Evolutionary conservation across 1,139 yeast genomes (phyloP), one percentile per base, ranked within the genome.

Genomic region (Waltiozyma sp.): DNA sequence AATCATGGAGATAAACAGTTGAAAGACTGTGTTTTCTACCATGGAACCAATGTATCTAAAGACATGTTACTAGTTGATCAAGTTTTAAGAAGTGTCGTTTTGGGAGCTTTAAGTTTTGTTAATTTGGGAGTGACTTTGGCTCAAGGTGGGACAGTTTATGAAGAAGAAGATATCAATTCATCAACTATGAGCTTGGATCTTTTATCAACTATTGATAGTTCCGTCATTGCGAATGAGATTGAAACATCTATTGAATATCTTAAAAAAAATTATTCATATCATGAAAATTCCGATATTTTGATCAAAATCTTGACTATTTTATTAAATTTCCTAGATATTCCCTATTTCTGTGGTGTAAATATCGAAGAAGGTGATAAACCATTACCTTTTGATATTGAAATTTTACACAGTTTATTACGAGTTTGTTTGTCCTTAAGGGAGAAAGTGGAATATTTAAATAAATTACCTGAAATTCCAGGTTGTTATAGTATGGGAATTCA

Each of bases 141-240:
- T 1, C 64, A 59, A 43, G 63, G 70, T 16, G 80, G 78, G n/a
- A 81, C 78, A 8, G 64, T 83, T 16, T 78, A 77, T 51, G 89
- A 82, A 52, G 91, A 83, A 53, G 93, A 83, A 55, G 93, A 83
- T 59, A 62, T 83, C 41, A 78, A 79, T 44, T 75, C 83, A 2
- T 73, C 81, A 49, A 66, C 69, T 13, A 75, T 81, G 80, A 77
- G 75, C 41, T 45, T 68, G 14, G 62, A 62, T 42, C 51, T 61
- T 41, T 55, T 64, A 3, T 50, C 60, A 2, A 24, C 40, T 3
- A 41, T 53, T 19, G 43, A 35, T 9, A 33, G 52, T 2, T 44
- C 43, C 23, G 51, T 46, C 2, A 44, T 55, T 9, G 2, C 45
- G 3, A 38, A 35, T 3, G 53, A 50, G 24, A 39, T 55, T 5